phyloP scores from a whole-genome alignment of 495 filamentous ascomycete genomes.

The Xylaria nigripes region DNA sequence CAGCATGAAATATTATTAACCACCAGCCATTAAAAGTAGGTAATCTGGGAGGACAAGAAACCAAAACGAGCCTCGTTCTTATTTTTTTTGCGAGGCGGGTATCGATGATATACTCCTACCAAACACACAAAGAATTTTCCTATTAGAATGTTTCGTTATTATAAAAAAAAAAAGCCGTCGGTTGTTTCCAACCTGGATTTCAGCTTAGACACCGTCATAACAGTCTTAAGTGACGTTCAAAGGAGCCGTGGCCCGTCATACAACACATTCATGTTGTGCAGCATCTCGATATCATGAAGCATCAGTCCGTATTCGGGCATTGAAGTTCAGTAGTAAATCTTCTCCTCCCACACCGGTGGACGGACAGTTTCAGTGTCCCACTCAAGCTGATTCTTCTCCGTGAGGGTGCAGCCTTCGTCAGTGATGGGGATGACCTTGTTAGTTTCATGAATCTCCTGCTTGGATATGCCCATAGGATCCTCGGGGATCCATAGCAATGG shows the following conservation, averaged over 20 bases:
- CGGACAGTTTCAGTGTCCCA: constrained; percentile 66
- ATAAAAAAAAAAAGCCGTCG: background rate
- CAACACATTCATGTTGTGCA: background rate
- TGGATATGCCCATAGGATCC: constrained; percentile 66
- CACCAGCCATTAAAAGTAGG: no score
- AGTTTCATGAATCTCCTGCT: constrained; percentile 68
- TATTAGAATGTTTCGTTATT: background rate
- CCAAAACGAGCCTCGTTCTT: background rate
- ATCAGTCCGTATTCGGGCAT: constrained; percentile 1
- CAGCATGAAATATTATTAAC: no score
- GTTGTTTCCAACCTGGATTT: background rate
- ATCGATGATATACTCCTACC: background rate
- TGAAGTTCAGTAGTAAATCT: constrained; percentile 43
- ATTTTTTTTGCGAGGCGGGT: constrained; percentile 1
- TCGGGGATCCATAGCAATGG: constrained; percentile 79
- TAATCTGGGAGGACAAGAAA: background rate
- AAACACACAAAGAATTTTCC: background rate
- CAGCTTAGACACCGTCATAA: background rate
- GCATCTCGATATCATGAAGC: background rate
- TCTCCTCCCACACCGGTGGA: constrained; percentile 75
- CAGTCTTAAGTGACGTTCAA: background rate
- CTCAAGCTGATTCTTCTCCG: constrained; percentile 68
- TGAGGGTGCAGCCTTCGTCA: constrained; percentile 72
- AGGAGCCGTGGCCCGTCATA: background rate
- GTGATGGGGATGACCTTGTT: constrained; percentile 66